Base-by-base conservation (phyloP, 2,329 filamentous ascomycete genomes). In the Colletotrichum horii region DNA sequence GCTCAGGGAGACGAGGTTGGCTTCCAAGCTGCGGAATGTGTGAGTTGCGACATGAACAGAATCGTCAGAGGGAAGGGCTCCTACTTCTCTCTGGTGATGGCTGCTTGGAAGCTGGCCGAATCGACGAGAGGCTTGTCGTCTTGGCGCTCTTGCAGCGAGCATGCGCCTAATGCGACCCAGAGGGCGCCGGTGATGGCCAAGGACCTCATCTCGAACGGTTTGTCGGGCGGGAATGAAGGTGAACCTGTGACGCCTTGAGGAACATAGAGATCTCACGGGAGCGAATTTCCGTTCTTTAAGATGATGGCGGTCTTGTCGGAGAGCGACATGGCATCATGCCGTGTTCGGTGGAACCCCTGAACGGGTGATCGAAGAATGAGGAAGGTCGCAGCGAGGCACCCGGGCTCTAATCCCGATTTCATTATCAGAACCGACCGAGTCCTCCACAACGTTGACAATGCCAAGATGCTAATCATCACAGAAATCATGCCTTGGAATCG, bases 1-100 rank as follows among this genome's bases (percentile, higher is more conserved):
- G 26, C 79, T 81, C 24, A 83, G 80, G 3, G 77, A 77, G 14
- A 80, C 74, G 60, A 82, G 70, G 60, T 83, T 82, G 22, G 67
- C 32, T 58, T 71, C 61, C 3, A 77, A 48, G 36, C 76, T 77
- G 24, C 16, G 19, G 83, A 89, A 43, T 6, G 3, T n/a, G 26
- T 52, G 4, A 52, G 52, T 32, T 28, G 16, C 43, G 28, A 16
- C 8, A 24, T 26, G 16, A 16, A 7, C 11, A 32, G 6, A 70
- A 15, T 7, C 11, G n/a, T 48, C 38, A 19, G 6, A 4, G 28
- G 14, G 4, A 4, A 24, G n/a, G n/a, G 26, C 34, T 5, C 8
- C 16, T 19, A 74, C 71, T 66, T 74, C 3, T 71, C 61, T 32
- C 28, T 74, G n/a, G 67, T 61, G 43, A 71, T 55, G 4, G 48